Conservation (phyloP, 2,329 filamentous ascomycete genomes). For the Plenodomus biglobosus region DNA sequence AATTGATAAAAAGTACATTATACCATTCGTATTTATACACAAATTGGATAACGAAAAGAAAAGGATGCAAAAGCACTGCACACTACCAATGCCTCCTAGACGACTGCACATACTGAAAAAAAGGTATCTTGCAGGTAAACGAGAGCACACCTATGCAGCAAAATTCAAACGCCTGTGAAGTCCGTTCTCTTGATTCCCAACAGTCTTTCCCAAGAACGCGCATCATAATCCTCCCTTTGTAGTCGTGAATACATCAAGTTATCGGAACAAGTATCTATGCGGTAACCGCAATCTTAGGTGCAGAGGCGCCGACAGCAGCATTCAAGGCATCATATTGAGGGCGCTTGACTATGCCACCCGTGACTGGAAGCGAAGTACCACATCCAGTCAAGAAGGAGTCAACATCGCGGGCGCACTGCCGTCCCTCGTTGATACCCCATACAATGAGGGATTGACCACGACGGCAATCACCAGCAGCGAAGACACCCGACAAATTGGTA, state of each 20-base stretch:
- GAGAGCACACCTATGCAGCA: constrained; percentile 22
- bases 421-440: constrained; percentile 98
- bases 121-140: constrained; percentile 43
- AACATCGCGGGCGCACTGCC: constrained; percentile 87
- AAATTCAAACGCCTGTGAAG: constrained; percentile 11
- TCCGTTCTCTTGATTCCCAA: constrained; percentile 4
- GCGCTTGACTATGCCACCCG: constrained; percentile 87
- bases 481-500: constrained; percentile 85
- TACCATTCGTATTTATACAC: constrained; percentile 21
- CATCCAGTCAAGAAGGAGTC: constrained; percentile 80
- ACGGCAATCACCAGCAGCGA: constrained; percentile 92
- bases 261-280: constrained; percentile 6
- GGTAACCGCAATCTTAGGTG: background rate
- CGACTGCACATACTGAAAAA: constrained; percentile 39
- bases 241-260: background rate
- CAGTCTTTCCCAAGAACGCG: no score
- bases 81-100: constrained; percentile 37
- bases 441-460: constrained; percentile 95
- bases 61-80: constrained; percentile 16
- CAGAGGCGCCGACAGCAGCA: constrained; percentile 43
- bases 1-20: background rate
- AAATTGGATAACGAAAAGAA: constrained; percentile 19
- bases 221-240: background rate
- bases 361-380: constrained; percentile 78
- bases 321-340: constrained; percentile 69